These are phyloP conservation scores for Fusarium sp. DNA, from an alignment of 2,329 filamentous ascomycete species.

Conservation along the genomic window DNA sequence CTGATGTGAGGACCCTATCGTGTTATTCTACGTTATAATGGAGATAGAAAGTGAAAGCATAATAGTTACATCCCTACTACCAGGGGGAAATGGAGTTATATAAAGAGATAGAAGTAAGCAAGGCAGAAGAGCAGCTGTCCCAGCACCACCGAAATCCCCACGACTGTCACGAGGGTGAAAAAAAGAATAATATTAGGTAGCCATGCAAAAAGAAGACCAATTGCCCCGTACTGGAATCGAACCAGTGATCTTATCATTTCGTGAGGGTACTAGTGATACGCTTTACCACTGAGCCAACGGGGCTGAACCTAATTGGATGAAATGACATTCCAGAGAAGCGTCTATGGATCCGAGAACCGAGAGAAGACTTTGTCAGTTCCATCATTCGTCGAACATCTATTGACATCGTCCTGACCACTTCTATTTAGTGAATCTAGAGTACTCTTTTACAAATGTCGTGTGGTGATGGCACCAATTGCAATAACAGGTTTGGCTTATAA, in stretches of 20 bases:
- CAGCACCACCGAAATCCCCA: rapidly evolving
- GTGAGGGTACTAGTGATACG: not conserved
- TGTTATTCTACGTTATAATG: too few species aligned
- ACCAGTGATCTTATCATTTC: not conserved
- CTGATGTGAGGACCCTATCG: too few species aligned
- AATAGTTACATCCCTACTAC: rapidly evolving
- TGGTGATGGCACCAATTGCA: too few species aligned
- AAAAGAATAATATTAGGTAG: rapidly evolving
- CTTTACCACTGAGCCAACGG: not conserved
- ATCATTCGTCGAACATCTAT: too few species aligned
- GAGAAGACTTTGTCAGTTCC: too few species aligned
- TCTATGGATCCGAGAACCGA: rapidly evolving
- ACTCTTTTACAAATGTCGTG: rapidly evolving
- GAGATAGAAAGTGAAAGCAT: too few species aligned
- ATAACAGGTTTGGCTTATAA: rapidly evolving
- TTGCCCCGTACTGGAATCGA: not conserved
- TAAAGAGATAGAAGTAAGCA: too few species aligned
- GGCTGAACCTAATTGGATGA: not conserved
- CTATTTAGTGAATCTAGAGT: too few species aligned
- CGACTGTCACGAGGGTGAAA: too few species aligned
- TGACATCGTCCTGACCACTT: rapidly evolving
- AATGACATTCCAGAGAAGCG: rapidly evolving
- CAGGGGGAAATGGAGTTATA: too few species aligned
- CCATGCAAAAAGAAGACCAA: not conserved
- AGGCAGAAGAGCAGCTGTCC: not conserved